Base-by-base conservation (phyloP, 1,284 basidiomycete genomes). In the Naganishia liquefaciens region DNA sequence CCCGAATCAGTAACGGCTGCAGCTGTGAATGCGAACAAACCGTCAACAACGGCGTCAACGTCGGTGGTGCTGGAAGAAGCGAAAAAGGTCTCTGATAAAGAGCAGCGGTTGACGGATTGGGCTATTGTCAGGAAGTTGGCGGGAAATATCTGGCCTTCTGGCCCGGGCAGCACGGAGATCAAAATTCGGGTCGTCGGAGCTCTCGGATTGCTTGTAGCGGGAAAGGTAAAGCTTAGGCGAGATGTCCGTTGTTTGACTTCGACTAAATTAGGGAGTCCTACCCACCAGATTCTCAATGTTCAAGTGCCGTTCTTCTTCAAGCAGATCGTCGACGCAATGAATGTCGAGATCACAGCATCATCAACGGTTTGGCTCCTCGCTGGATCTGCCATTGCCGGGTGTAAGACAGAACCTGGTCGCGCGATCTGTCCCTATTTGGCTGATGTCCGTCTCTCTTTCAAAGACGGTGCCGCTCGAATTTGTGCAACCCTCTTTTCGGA, bases 261-360 rank as follows among this genome's bases (percentile, higher is more conserved):
- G 44, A 4, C 4, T 40, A 27, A 63, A 15, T 44, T 49, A 49
- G 15, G 30, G 19, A n/a, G 6, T 57, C 30, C 30, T 33, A 23
- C 7, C 30, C 2, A 9, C 50, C 66, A 90, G 88, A 80, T 96
- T 30, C 81, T 98, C 65, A 99, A 98, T 75, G 95, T 99, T 0
- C 95, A 98, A 83, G 94, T 99, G 5, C 95, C 96, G 0, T 86
- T 93, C 70, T 84, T 98, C 70, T 99, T 99, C 85, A 99, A 98
- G 77, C 77, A 84, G 44, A 87, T 99, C 54, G 87, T 99, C 65
- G 95, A 99, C 75, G 78, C 87, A 1, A 82, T 99, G 68, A 97
- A 96, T 73, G 81, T 98, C 27, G 87, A 91, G 54, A 82, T 96
- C 62, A 85, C 88, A 0, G 83, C 88, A 10, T 82, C 84, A 0